Evolutionary conservation across 1,284 basidiomycete species (phyloP), one percentile per base, ranked within the genome.

Genomic region (Ceratobasidium sp.): DNA sequence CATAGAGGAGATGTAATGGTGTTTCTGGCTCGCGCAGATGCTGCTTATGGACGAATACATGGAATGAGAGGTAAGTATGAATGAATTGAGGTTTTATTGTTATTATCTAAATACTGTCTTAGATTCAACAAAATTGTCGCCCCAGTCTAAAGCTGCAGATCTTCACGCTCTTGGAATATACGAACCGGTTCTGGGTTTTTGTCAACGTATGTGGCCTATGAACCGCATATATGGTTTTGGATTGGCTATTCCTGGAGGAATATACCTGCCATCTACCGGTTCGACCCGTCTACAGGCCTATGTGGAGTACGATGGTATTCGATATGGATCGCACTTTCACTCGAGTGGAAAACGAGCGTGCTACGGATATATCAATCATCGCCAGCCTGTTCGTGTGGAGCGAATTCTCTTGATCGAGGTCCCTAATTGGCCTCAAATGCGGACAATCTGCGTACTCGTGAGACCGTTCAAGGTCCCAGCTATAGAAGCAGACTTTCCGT

Each of bases 31-130:
- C 16, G 21, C 6, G 21, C 21, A 14, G 46, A 49, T 49, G 46
- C 46, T 4, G 46, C 64, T 44, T 18, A 50, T 50, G 38, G 64
- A 23, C 46, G 58, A 38, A 54, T 67, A 23, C 38, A 67, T 67
- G 64, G 64, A 13, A 44, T 67, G n/a, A 38, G 44, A 57, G 43
- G 52, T 57, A 21, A 21, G 32, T 13, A 59, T 57, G 30, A 14
- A 18, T 14, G 16, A 7, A 49, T 9, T n/a, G 21, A 7, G 46
- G 21, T 49, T 18, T 49, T 3, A n/a, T 49, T 14, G 21, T 49
- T 18, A 4, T 4, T 7, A n/a, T 14, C 16, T 6, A 49, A 49
- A 11, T 11, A 38, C 4, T 38, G 4, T 49, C 5, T 18, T 41
- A 61, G 58, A 43, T 11, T n/a, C n/a, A 41, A 46, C 16, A 11